Base-by-base conservation (phyloP, 2,329 filamentous ascomycete genomes). In the Cytospora paraplurivora region DNA sequence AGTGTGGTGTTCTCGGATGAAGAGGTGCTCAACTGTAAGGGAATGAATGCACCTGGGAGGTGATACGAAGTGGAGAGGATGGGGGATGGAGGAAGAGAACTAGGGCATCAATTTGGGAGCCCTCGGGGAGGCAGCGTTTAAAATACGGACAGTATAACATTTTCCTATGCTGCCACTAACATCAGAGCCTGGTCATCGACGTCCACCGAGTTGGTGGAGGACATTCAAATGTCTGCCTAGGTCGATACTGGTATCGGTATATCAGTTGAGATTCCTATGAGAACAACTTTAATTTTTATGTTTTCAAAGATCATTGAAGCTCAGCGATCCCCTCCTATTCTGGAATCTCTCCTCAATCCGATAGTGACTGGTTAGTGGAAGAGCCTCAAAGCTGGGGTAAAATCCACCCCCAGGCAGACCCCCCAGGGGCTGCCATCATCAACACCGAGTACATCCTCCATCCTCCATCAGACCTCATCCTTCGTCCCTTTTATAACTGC, bases 311-410 rank as follows among this genome's bases (percentile, higher is more conserved):
- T 7, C 17, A 4, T 47, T 4, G 1, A 21, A 7, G 4, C 12
- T n/a, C 8, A 27, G 32, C 4, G 6, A 5, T 1, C 11, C n/a
- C 10, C 1, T 33, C 5, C 17, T 17, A 8, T 50, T 6, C 6
- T 6, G 33, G 3, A 34, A n/a, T 17, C n/a, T 17, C 10, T 11
- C 1, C 6, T 7, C 37, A 15, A 19, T 7, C 17, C 17, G 32
- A 21, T 41, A 52, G 35, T 55, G 49, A 1, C 0, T 15, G 37
- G 51, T 55, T 61, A 61, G n/a, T 41, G 21, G 3, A 61, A 50
- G 58, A 61, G 58, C 58, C 58, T 54, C 58, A 47, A 44, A 17
- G 27, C 58, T 49, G 35, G 32, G 15, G 27, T 27, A 19, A 35
- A 38, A 34, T 52, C 27, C 15, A 19, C 49, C 56, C 50, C 47